Percentiles rank a stretch among this genome's conserved stretches.
Conservation (phyloP, 2,329 filamentous ascomycete genomes). For the Exophiala aquamarina region DNA sequence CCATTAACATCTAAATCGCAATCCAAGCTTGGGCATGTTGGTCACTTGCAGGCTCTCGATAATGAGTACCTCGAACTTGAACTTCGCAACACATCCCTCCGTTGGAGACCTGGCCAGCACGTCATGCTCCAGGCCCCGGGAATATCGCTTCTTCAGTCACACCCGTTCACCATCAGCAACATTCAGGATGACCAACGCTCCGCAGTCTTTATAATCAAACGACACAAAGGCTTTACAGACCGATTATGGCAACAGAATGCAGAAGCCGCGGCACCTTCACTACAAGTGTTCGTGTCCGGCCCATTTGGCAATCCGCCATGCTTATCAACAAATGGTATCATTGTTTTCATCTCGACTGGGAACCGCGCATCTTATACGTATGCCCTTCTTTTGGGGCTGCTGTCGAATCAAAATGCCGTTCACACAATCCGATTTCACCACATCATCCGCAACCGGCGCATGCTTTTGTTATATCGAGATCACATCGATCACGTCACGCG, state of each 20-base stretch:
- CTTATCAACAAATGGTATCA: background rate
- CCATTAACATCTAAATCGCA: background rate
- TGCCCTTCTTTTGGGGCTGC: background rate
- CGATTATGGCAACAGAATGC: background rate
- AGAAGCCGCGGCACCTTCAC: background rate
- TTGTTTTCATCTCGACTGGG: slow-evolving; percentile 3
- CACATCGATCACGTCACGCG: too few species aligned
- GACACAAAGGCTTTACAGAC: slow-evolving; percentile 1
- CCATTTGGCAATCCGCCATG: slow-evolving; percentile 5
- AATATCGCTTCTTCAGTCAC: slow-evolving; percentile 58
- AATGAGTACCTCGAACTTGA: slow-evolving; percentile 2
- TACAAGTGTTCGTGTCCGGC: background rate
- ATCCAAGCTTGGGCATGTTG: background rate
- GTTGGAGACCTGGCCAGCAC: slow-evolving; percentile 63
- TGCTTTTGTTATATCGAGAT: too few species aligned
- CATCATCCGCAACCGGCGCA: too few species aligned
- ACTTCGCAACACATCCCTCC: slow-evolving; percentile 48
- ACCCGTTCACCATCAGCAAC: slow-evolving; percentile 61
- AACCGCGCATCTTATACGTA: slow-evolving; percentile 6
- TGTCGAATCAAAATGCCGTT: too few species aligned
- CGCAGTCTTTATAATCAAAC: slow-evolving; percentile 4
- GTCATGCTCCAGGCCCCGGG: slow-evolving; percentile 59
- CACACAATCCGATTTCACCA: too few species aligned
- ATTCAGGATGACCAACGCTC: background rate
- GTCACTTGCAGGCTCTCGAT: background rate